Conservation (phyloP, 345 rosid genomes). For the Melastoma malabathricum region DNA sequence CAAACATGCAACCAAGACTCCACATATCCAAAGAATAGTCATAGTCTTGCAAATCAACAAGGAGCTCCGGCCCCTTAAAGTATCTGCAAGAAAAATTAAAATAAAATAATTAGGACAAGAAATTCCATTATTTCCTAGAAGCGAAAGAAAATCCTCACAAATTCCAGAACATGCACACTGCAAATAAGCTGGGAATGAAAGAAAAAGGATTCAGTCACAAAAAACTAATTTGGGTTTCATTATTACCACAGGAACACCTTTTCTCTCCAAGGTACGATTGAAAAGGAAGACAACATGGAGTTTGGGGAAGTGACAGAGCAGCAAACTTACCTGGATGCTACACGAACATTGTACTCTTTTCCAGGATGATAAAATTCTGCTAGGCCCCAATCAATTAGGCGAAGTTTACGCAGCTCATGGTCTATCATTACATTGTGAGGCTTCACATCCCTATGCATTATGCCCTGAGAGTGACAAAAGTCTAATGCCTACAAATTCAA, state of each 20-base stretch:
- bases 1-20: constrained; percentile 99
- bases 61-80: constrained; percentile 95
- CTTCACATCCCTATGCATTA: constrained; percentile 83
- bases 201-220: too few species aligned
- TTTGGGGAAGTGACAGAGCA: background rate
- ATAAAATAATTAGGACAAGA: constrained; percentile 2
- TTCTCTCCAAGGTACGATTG: too few species aligned
- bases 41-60: constrained; percentile 89
- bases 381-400: constrained; percentile 77
- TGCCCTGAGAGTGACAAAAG: constrained; percentile 75
- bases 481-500: constrained; percentile 48
- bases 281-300: too few species aligned
- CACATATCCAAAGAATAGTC: constrained; percentile 98
- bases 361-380: constrained; percentile 83
- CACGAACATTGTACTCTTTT: constrained; percentile 75
- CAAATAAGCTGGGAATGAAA: too few species aligned
- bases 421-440: constrained; percentile 89
- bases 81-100: constrained; percentile 28
- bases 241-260: too few species aligned
- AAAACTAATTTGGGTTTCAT: too few species aligned
- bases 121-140: too few species aligned
- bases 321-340: constrained; percentile 56
- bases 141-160: too few species aligned
- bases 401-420: constrained; percentile 80
- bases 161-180: too few species aligned